Percentiles rank a stretch among this genome's conserved stretches.
These are phyloP conservation scores for Metschnikowia kunwiensis DNA, from an alignment of 805 yeast genomes.

Conservation along the genomic window DNA sequence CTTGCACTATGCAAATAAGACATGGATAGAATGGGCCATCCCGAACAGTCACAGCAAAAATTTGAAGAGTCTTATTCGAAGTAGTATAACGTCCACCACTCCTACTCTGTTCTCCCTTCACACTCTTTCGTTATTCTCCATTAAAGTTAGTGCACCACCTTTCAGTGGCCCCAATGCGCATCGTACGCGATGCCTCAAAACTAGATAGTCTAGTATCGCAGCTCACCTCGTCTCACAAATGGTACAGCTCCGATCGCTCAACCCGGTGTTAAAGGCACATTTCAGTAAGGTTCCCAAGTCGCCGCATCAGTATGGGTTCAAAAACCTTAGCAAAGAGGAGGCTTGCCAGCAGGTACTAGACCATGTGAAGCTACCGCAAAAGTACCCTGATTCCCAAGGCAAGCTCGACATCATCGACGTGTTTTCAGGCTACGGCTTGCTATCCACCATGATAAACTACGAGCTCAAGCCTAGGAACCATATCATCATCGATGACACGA, in stretches of 20 bases:
- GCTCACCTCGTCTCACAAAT: too few species aligned
- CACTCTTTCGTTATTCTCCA: too few species aligned
- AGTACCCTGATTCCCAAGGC: slow-evolving; percentile 31
- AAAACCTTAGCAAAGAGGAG: slow-evolving; percentile 21
- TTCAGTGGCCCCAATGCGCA: too few species aligned
- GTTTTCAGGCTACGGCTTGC: slow-evolving; percentile 57
- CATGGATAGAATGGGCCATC: too few species aligned
- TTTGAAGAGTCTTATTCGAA: too few species aligned
- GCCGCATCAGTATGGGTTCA: slow-evolving; percentile 26
- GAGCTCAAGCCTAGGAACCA: slow-evolving; percentile 61
- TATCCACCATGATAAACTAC: slow-evolving; percentile 61
- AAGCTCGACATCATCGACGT: slow-evolving; percentile 55
- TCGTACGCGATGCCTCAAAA: too few species aligned
- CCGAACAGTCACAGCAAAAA: too few species aligned
- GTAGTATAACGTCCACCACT: too few species aligned
- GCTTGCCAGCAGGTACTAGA: slow-evolving; percentile 43
- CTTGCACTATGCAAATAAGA: too few species aligned
- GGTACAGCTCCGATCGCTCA: slow-evolving; percentile 25
- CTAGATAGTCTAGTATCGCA: too few species aligned
- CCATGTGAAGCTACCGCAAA: slow-evolving; percentile 40
- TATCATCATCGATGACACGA: slow-evolving; percentile 55
- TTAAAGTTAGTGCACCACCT: too few species aligned
- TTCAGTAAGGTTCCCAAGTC: slow-evolving; percentile 22
- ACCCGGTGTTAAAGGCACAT: slow-evolving; percentile 27
- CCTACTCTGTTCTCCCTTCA: too few species aligned